These are phyloP conservation scores for Tagetes patula DNA, from an alignment of 129 eudicot species.

Conservation along the genomic window DNA sequence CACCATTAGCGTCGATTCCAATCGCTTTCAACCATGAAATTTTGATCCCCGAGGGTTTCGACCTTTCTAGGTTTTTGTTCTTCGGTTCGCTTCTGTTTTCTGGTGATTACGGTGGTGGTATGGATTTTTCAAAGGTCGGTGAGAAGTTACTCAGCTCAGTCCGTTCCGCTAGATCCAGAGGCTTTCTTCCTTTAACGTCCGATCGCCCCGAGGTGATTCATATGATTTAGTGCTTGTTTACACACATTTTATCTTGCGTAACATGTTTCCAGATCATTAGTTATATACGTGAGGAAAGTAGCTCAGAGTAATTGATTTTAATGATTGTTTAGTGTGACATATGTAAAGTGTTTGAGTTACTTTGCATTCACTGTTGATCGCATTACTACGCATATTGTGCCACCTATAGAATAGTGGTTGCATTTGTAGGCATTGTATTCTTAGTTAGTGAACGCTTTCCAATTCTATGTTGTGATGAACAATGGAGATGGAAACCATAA, in stretches of 20 bases:
- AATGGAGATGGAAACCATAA: conserved; percentile 7
- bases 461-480: conserved; percentile 16
- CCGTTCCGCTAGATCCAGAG: conserved; percentile 82
- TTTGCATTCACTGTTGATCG: conserved; percentile 1
- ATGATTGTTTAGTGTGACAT: conserved; percentile 1
- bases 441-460: conserved; percentile 1
- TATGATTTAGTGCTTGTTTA: background rate
- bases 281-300: conserved; percentile 10
- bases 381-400: background rate
- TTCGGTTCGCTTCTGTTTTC: conserved; percentile 60
- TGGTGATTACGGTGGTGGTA: conserved; percentile 30
- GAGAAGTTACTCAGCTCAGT: conserved; percentile 86
- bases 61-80: conserved; percentile 51
- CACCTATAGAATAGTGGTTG: background rate
- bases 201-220: conserved; percentile 86
- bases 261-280: background rate
- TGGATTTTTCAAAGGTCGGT: conserved; percentile 91
- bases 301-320: background rate
- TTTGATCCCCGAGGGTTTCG: conserved; percentile 46
- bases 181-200: conserved; percentile 50
- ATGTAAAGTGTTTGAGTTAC: background rate
- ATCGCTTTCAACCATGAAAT: conserved; percentile 48
- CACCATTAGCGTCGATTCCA: conserved; percentile 54
- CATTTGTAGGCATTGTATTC: background rate
- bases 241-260: conserved; percentile 7